phyloP scores from a whole-genome alignment of 2,329 filamentous ascomycete genomes.

The Aspergillus caelatus region DNA sequence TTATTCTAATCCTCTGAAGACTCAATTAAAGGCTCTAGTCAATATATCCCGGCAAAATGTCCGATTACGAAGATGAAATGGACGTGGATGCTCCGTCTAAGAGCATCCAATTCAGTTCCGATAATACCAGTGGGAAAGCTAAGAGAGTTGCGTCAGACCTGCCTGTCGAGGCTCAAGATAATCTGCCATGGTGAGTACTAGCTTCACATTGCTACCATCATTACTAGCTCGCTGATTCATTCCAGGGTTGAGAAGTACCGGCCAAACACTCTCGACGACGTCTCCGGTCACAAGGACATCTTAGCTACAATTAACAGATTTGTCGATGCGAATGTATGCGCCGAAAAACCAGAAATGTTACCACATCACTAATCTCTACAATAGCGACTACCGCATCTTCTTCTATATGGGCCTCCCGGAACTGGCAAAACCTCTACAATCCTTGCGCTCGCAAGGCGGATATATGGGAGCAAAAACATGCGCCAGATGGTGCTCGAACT shows the following conservation, averaged over 20 bases:
- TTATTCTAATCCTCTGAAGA: not conserved
- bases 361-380: constrained; percentile 2
- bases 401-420: constrained; percentile 94
- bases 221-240: constrained; percentile 19
- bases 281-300: constrained; percentile 96
- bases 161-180: constrained; percentile 91
- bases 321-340: constrained; percentile 77
- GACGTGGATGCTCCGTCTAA: constrained; percentile 62
- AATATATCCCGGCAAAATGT: constrained; percentile 45
- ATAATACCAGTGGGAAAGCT: constrained; percentile 72
- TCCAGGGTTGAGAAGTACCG: constrained; percentile 94
- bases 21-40: not conserved
- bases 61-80: constrained; percentile 67
- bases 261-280: constrained; percentile 83
- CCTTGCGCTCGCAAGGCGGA: constrained; percentile 85
- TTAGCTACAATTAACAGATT: constrained; percentile 98
- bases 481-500: constrained; percentile 98
- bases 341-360: not conserved
- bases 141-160: constrained; percentile 92
- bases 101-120: constrained; percentile 70
- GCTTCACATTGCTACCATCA: not conserved
- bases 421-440: constrained; percentile 98
- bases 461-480: constrained; percentile 91
- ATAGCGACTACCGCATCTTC: constrained; percentile 83
- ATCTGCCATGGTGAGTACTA: constrained; percentile 75